Percentiles rank a stretch among this genome's conserved stretches.
Conservation (phyloP, 805 yeast genomes). For the Saccharomycopsis sp. region DNA sequence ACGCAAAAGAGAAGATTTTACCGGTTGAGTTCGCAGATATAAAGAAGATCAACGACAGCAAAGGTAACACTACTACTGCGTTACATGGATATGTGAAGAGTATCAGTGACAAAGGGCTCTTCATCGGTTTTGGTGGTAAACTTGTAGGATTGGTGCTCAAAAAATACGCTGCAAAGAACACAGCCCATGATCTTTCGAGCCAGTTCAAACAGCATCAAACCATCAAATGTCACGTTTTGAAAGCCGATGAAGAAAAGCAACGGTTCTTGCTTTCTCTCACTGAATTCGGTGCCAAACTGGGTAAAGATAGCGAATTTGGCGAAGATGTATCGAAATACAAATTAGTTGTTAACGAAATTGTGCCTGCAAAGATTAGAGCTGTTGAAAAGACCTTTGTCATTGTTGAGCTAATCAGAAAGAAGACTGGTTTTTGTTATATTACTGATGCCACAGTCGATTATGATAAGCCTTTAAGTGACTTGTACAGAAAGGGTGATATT, state of each 20-base stretch:
- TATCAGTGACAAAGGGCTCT: constrained; percentile 73
- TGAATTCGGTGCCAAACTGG: constrained; percentile 24
- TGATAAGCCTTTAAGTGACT: constrained; percentile 43
- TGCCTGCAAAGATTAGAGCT: constrained; percentile 59
- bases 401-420: constrained; percentile 59
- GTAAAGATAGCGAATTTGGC: constrained; percentile 29
- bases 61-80: constrained; percentile 34
- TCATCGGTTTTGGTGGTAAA: constrained; percentile 72
- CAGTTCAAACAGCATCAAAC: constrained; percentile 63
- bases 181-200: constrained; percentile 45
- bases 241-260: constrained; percentile 60
- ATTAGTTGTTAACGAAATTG: constrained; percentile 44
- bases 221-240: constrained; percentile 57
- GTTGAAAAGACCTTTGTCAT: constrained; percentile 54
- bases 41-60: constrained; percentile 17
- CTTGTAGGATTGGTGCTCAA: constrained; percentile 81
- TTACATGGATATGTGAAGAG: constrained; percentile 74
- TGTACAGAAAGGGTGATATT: constrained; percentile 44
- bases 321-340: constrained; percentile 45
- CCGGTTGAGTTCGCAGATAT: constrained; percentile 62
- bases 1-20: constrained; percentile 45
- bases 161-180: constrained; percentile 54
- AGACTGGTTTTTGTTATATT: constrained; percentile 58
- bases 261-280: constrained; percentile 65
- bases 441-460: constrained; percentile 76